Base-by-base conservation (phyloP, 2,329 filamentous ascomycete species). In the Botrytis tulipae region DNA sequence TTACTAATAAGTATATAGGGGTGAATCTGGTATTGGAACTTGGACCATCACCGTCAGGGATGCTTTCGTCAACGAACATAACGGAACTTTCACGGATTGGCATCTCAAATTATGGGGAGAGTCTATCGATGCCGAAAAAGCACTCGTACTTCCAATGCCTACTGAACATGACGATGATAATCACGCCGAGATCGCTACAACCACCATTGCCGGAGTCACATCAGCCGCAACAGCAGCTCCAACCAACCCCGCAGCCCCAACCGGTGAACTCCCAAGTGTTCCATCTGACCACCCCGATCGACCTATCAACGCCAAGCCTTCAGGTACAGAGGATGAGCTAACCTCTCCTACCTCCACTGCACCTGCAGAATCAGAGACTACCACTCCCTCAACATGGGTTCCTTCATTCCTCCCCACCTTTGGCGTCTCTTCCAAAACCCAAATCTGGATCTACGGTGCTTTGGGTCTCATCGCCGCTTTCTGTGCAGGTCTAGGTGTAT, bases 11-110 rank as follows among this genome's bases (percentile, higher is more conserved):
- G 42, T 62, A 48, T 18, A 1, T 71, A 94, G 92, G 94, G 96
- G 96, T 67, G 96, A 99, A 83, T 87, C 88, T 61, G 95, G 94
- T 74, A 83, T 95, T 73, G 96, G 96, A 70, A 95, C 89, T 35
- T 99, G 96, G 96, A 97, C 92, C 0, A 87, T 99, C 57, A 85
- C 98, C 69, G 90, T 98, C 79, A 96, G 94, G 79, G 96, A 99
- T 81, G 92, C 92, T 32, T 85, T 89, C 29, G 87, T 91, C 74
- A 98, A 99, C 81, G 87, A 92, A 8, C 85, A 92, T 82, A 89
- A 85, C 9, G 96, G 96, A 76, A 90, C 85, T 16, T 97, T 98
- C 79, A 87, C 90, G 65, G 95, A 99, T 83, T 99, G 95, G 94
- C 93, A 93, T 79, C 86, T 99, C 74, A 97, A 95, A 81, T 88